Evolutionary conservation across 2,329 filamentous ascomycete species (phyloP), one percentile per base, ranked within the genome.

Genomic region (Fusarium concolor): DNA sequence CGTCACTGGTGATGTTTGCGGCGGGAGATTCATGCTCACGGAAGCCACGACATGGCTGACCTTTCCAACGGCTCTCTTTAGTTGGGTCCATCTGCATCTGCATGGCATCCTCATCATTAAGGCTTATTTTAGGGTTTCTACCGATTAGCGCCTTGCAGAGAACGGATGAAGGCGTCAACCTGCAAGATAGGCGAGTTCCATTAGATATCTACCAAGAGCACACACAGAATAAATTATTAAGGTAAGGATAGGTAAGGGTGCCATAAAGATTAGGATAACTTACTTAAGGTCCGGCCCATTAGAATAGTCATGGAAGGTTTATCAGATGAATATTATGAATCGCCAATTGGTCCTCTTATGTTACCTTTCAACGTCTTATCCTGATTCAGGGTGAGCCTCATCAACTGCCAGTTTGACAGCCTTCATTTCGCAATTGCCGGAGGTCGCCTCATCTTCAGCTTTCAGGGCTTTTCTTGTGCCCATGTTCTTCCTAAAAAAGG

Each of bases 1-100:
- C 57, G 56, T 56, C 66, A 67, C 37, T 44, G 38, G 55, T 69
- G 66, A 69, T 70, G 66, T 37, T 69, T 67, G 53, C 66, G 62
- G 58, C 38, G 46, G 51, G 26, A 33, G 26, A 26, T 46, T 38
- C 26, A 42, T 10, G 11, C 28, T 43, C 28, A 26, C 42, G 37
- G 55, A 60, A 45, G 24, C 45, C 42, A 55, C 39, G 38, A 31
- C 29, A 49, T 56, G 28, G 42, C 31, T 60, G 59, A 18, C 26
- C 46, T 47, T 44, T 54, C n/a, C 39, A 69, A 52, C 66, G 62
- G 66, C 31, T 49, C 24, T 44, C 33, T 50, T 49, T 10, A 29
- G 18, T 44, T 38, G 37, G 26, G 49, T 41, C 18, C 33, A 17
- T 35, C 31, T 33, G 12, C 29, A 33, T 33, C 31, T 15, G 31